Percentiles rank a stretch among this genome's conserved stretches.
These are phyloP conservation scores for Aspergillus aculeatinus DNA, from an alignment of 2,329 filamentous ascomycete genomes.

Conservation along the genomic window DNA sequence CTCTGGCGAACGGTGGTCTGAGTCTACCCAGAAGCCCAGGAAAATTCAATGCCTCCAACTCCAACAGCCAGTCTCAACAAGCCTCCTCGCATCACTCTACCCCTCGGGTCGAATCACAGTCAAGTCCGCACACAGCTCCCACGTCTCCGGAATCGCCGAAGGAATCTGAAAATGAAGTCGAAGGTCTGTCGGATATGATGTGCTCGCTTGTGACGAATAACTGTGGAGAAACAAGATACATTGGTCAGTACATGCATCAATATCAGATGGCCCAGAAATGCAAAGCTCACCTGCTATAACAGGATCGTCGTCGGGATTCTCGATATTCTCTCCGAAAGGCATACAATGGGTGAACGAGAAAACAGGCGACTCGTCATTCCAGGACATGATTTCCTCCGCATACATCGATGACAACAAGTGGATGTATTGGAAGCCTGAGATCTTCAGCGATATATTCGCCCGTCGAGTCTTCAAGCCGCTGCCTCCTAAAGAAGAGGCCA, in stretches of 20 bases:
- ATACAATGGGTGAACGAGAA: conserved; percentile 99
- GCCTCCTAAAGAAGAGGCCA: conserved; percentile 80
- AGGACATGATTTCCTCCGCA: conserved; percentile 90
- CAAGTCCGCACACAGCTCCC: conserved; percentile 52
- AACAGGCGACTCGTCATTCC: conserved; percentile 92
- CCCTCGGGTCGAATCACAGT: conserved; percentile 47
- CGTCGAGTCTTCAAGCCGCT: conserved; percentile 79
- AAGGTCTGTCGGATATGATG: conserved; percentile 96
- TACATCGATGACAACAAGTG: conserved; percentile 91
- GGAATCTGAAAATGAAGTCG: conserved; percentile 68
- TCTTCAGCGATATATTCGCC: conserved; percentile 89
- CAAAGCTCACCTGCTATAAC: conserved; percentile 22
- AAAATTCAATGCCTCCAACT: conserved; percentile 26
- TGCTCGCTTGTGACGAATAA: conserved; percentile 95
- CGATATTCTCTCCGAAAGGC: conserved; percentile 96
- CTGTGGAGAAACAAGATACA: conserved; percentile 90
- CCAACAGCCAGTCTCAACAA: conserved; percentile 31
- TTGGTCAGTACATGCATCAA: conserved; percentile 61
- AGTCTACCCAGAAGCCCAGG: conserved; percentile 39
- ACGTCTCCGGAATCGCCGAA: conserved; percentile 55
- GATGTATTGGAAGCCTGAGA: conserved; percentile 97
- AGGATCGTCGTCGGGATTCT: conserved; percentile 97
- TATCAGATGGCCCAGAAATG: background rate
- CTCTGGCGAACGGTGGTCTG: conserved; percentile 29
- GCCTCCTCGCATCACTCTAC: conserved; percentile 45